Evolutionary conservation across 176 grass and related monocot genomes (phyloP).

Genomic region (Oryza meyeriana): DNA sequence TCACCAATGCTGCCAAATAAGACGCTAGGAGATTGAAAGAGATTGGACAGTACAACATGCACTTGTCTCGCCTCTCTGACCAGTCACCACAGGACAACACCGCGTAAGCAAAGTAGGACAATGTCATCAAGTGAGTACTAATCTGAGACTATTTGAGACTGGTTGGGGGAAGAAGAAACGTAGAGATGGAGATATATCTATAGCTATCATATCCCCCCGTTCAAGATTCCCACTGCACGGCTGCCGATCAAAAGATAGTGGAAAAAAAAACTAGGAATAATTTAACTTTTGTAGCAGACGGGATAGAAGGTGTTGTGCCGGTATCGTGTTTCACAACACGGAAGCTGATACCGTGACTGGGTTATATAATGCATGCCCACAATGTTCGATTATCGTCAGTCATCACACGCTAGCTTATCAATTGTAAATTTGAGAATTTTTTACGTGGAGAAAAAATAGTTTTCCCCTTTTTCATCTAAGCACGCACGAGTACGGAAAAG

Average conservation of each 20-base stretch:
- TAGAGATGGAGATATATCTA: background rate
- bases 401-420: background rate
- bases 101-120: background rate
- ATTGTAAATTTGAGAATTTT: background rate
- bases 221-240: background rate
- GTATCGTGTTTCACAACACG: background rate
- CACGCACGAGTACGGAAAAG: constrained; percentile 14
- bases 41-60: background rate
- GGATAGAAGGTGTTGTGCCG: background rate
- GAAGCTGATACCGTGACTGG: background rate
- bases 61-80: background rate
- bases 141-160: background rate
- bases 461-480: background rate
- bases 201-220: background rate
- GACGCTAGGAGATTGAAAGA: constrained; percentile 5
- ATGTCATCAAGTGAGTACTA: background rate
- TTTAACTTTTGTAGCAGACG: background rate
- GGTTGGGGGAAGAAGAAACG: background rate
- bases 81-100: background rate
- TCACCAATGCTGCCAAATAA: background rate
- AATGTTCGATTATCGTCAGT: no score
- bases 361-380: background rate
- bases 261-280: background rate
- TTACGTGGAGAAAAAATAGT: background rate
- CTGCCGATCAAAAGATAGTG: background rate